Evolutionary conservation across 2,329 filamentous ascomycete genomes (phyloP).

Genomic region (Ceratocystis eucalypticola): DNA sequence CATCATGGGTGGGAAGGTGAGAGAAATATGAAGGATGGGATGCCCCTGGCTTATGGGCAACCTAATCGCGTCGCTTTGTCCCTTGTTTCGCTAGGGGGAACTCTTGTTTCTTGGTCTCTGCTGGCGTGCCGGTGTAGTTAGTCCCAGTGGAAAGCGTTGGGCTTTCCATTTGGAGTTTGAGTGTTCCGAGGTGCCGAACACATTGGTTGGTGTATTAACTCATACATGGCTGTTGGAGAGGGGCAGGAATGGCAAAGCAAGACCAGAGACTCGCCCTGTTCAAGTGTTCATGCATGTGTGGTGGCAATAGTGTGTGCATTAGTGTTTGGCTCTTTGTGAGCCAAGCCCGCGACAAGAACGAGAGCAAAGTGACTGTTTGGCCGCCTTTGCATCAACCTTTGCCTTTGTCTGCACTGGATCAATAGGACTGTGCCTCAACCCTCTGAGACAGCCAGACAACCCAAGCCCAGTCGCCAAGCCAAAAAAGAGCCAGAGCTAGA

Average conservation of each 20-base stretch:
- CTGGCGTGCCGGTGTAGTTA: background rate
- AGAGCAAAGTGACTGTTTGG: no score
- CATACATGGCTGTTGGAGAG: background rate
- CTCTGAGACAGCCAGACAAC: no score
- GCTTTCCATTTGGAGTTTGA: background rate
- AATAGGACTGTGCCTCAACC: no score
- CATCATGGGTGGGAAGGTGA: background rate
- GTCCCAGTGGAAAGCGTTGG: background rate
- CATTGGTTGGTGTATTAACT: background rate
- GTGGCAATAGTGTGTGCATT: no score
- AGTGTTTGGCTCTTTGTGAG: no score
- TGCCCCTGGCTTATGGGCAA: background rate
- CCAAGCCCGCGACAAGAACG: no score
- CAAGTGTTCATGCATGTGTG: background rate
- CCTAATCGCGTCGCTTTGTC: no score
- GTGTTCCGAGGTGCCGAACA: background rate
- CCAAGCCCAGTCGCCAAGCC: no score
- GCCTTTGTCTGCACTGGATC: no score
- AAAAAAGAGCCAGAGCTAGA: no score
- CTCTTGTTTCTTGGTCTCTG: background rate
- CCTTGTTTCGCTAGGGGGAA: no score
- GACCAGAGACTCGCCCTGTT: background rate
- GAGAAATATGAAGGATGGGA: background rate
- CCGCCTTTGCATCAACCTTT: no score
- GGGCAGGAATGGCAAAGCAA: background rate